phyloP scores from a whole-genome alignment of 192 early-diverging fungal genomes.

The Spizellomyces punctatus region DNA sequence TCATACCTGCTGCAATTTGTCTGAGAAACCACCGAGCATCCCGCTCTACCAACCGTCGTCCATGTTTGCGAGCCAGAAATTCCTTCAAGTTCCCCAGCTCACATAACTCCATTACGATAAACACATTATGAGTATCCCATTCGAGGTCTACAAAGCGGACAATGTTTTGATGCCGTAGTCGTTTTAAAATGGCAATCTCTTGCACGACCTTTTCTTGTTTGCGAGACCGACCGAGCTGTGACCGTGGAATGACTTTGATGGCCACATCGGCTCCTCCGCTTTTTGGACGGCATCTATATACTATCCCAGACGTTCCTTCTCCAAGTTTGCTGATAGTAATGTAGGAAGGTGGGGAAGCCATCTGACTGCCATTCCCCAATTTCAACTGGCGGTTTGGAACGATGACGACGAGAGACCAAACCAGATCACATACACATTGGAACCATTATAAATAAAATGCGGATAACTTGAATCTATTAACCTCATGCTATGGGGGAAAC shows the following conservation, averaged over 20 bases:
- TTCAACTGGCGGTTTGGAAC: too few species aligned
- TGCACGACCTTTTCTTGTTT: conserved; percentile 21
- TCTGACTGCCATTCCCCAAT: too few species aligned
- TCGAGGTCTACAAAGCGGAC: conserved; percentile 34
- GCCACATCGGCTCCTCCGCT: neutral
- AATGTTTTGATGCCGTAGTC: conserved; percentile 25
- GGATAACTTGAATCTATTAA: too few species aligned
- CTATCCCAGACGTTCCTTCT: conserved; percentile 24
- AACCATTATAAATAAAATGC: too few species aligned
- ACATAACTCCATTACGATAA: conserved; percentile 35
- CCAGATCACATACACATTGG: too few species aligned
- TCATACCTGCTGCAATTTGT: conserved; percentile 22
- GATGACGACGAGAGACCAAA: too few species aligned
- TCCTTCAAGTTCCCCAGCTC: conserved; percentile 18
- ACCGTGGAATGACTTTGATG: conserved; percentile 28
- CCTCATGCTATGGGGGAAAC: too few species aligned
- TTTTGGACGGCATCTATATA: conserved; percentile 21
- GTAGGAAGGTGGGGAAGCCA: conserved; percentile 12
- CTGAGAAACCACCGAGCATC: conserved; percentile 24
- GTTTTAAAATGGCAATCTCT: conserved; percentile 28
- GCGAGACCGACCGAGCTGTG: neutral
- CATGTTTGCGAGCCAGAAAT: neutral
- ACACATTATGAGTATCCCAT: conserved; percentile 28
- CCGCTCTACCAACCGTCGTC: conserved; percentile 13
- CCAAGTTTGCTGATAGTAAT: conserved; percentile 16